Evolutionary conservation across 176 grass and related monocot genomes (phyloP).

Genomic region (Puccinellia tenuiflora): DNA sequence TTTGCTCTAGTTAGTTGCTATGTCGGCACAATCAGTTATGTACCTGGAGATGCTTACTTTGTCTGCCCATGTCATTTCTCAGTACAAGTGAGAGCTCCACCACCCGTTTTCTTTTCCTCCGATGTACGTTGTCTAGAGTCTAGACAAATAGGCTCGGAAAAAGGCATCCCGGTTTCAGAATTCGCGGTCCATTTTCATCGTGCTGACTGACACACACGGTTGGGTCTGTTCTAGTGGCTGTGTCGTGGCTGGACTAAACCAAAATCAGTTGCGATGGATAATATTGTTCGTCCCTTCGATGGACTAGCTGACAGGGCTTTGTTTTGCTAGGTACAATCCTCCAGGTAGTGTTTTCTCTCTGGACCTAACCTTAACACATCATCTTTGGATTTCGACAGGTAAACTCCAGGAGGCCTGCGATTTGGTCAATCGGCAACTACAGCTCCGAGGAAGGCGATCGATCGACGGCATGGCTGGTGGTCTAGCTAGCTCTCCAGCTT

Average conservation of each 20-base stretch:
- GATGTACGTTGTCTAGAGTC: neutral
- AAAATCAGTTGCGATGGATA: neutral
- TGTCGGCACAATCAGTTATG: conserved; percentile 15
- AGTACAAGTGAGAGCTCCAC: neutral
- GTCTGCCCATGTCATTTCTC: neutral
- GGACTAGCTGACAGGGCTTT: neutral
- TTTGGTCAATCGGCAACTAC: conserved; percentile 3
- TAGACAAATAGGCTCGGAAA: neutral
- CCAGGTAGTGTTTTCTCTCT: neutral
- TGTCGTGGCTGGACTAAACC: neutral
- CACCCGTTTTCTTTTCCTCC: neutral
- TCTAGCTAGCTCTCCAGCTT: no score
- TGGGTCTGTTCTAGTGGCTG: neutral
- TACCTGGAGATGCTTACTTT: conserved; percentile 5
- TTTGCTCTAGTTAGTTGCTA: neutral
- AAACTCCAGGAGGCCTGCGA: neutral
- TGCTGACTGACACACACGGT: neutral
- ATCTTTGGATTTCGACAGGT: neutral
- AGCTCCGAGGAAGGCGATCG: neutral
- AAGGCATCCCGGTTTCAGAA: neutral
- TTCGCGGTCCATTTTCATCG: neutral
- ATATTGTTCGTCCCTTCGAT: neutral
- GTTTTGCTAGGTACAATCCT: neutral
- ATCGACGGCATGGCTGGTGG: neutral
- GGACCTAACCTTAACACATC: neutral